phyloP scores from a whole-genome alignment of 495 filamentous ascomycete genomes.

The Xylaria palmicola region DNA sequence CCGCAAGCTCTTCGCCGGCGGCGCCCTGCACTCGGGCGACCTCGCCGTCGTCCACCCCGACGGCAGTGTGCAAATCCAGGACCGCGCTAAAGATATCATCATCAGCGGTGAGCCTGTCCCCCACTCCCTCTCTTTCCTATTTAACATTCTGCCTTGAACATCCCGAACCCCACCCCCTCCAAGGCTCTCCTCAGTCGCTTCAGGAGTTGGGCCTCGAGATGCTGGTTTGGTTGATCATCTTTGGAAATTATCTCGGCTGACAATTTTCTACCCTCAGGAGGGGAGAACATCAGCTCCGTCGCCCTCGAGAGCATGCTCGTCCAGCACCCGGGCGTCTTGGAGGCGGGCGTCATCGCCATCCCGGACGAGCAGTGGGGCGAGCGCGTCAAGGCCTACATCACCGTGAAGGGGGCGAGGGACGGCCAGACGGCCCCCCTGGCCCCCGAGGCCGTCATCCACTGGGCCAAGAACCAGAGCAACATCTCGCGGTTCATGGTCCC shows the following conservation, averaged over 20 bases:
- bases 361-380: conserved; percentile 93
- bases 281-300: conserved; percentile 95
- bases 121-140: too few species aligned
- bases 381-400: conserved; percentile 89
- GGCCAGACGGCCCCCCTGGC: conserved; percentile 42
- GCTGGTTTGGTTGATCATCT: too few species aligned
- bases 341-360: conserved; percentile 88
- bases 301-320: conserved; percentile 91
- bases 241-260: too few species aligned
- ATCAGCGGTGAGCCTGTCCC: conserved; percentile 71
- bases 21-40: conserved; percentile 85
- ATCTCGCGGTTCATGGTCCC: conserved; percentile 97
- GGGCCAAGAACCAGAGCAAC: conserved; percentile 73
- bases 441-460: conserved; percentile 74
- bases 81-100: conserved; percentile 96
- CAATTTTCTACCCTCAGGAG: conserved; percentile 52
- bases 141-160: too few species aligned
- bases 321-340: conserved; percentile 82
- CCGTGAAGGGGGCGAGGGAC: conserved; percentile 56
- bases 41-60: conserved; percentile 90
- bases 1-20: conserved; percentile 81
- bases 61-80: conserved; percentile 86
- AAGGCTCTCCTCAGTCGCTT: too few species aligned
- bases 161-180: too few species aligned
- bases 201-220: too few species aligned